Conservation (phyloP, 1,139 yeast species). For the Kodamaea plutei region DNA sequence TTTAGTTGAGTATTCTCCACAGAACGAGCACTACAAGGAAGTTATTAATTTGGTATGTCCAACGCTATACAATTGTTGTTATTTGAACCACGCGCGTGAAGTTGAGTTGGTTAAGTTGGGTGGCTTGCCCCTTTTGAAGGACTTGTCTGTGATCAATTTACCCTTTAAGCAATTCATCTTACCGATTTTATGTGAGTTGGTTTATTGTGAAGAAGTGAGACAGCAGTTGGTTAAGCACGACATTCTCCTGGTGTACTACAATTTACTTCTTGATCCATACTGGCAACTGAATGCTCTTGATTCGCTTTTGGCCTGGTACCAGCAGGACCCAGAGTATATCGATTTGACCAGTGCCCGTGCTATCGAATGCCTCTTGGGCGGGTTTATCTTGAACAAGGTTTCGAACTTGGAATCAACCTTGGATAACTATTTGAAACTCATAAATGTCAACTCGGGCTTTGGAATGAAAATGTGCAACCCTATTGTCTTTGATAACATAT, state of each 20-base stretch:
- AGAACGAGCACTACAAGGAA: conserved; percentile 34
- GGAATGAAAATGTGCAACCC: conserved; percentile 25
- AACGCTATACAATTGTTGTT: conserved; percentile 52
- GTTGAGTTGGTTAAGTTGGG: conserved; percentile 52
- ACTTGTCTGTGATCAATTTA: conserved; percentile 41
- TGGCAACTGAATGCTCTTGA: conserved; percentile 73
- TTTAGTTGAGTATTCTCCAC: conserved; percentile 27
- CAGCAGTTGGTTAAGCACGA: conserved; percentile 33
- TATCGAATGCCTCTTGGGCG: conserved; percentile 28
- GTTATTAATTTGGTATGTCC: conserved; percentile 42
- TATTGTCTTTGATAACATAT: conserved; percentile 25
- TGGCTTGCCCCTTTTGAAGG: conserved; percentile 47
- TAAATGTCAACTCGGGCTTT: conserved; percentile 20
- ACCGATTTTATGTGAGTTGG: conserved; percentile 62
- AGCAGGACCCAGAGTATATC: conserved; percentile 23
- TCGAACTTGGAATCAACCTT: conserved; percentile 41
- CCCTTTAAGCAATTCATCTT: conserved; percentile 59
- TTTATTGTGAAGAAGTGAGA: conserved; percentile 46
- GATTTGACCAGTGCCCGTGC: conserved; percentile 18
- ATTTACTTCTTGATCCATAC: conserved; percentile 53
- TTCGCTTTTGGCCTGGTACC: conserved; percentile 44
- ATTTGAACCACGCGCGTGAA: conserved; percentile 51
- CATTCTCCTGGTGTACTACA: conserved; percentile 45
- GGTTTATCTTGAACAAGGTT: conserved; percentile 37
- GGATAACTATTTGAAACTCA: conserved; percentile 36